Evolutionary conservation across 345 rosid genomes (phyloP).

Genomic region (Salix suchowensis): DNA sequence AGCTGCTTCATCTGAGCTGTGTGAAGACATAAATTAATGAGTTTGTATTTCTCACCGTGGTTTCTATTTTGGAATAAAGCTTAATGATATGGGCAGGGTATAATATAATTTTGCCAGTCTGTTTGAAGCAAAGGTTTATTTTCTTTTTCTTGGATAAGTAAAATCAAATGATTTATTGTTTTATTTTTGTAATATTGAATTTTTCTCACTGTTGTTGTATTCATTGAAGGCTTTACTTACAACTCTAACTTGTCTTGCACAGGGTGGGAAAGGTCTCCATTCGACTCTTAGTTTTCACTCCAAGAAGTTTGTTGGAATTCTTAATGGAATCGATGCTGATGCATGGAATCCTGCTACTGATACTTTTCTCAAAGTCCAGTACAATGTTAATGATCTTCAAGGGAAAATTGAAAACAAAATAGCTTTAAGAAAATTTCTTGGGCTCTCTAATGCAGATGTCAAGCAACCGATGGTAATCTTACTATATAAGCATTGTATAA

Average conservation of each 20-base stretch:
- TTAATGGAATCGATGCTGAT: slow-evolving; percentile 89
- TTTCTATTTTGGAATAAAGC: not conserved
- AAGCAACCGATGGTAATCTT: slow-evolving; percentile 68
- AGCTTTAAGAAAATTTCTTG: slow-evolving; percentile 61
- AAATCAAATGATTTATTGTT: not conserved
- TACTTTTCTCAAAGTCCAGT: slow-evolving; percentile 70
- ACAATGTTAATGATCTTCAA: slow-evolving; percentile 68
- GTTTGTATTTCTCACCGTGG: not conserved
- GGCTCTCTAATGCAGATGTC: slow-evolving; percentile 66
- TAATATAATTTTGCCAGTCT: not conserved
- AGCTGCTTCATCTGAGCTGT: no score
- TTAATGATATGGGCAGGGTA: not conserved
- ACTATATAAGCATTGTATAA: not conserved
- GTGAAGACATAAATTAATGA: not conserved
- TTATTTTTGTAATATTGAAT: not conserved
- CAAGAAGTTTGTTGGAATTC: slow-evolving; percentile 82
- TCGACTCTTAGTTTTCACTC: slow-evolving; percentile 74
- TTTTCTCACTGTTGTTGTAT: not conserved
- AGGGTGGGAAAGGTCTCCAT: slow-evolving; percentile 95
- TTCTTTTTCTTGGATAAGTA: not conserved
- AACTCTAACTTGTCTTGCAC: slow-evolving; percentile 11
- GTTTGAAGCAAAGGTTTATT: not conserved
- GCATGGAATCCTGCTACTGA: slow-evolving; percentile 96
- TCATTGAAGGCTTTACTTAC: not conserved
- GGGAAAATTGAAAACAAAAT: slow-evolving; percentile 84